Evolutionary conservation across 306 rosid genomes (phyloP).

Genomic region (Cicer bijugum): DNA sequence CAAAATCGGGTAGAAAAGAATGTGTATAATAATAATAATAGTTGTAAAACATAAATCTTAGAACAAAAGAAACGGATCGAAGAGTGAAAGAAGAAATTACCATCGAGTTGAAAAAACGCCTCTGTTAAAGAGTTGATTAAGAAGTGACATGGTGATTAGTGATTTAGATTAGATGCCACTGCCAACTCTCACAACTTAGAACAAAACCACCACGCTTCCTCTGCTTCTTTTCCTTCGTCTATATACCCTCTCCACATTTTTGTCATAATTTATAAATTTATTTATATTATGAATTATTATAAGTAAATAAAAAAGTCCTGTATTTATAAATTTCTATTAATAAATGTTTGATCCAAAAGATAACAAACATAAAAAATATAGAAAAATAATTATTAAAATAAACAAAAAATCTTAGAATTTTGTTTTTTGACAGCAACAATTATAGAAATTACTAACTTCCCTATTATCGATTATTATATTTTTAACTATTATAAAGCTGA

Average conservation of each 20-base stretch:
- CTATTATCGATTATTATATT: not conserved
- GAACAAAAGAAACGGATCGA: conserved; percentile 6
- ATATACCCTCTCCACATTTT: not conserved
- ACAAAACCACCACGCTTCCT: not conserved
- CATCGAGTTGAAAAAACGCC: conserved; percentile 92
- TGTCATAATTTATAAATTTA: no score
- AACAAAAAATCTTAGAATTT: no score
- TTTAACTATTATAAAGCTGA: not conserved
- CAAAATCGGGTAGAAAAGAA: conserved; percentile 22
- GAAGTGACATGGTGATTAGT: conserved; percentile 70
- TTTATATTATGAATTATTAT: no score
- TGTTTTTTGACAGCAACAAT: not conserved
- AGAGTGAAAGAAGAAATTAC: conserved; percentile 46
- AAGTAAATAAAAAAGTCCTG: no score
- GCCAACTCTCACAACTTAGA: not conserved
- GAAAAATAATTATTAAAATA: no score
- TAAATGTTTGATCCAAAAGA: no score
- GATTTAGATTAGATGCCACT: conserved; percentile 4
- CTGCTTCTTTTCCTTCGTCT: not conserved
- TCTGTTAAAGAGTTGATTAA: conserved; percentile 89
- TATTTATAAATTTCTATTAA: no score
- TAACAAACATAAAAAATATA: no score
- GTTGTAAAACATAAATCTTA: not conserved
- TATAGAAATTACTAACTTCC: not conserved
- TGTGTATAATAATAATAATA: not conserved